Conservation (phyloP, 2,329 filamentous ascomycete species). For the Ascocoryne sarcoides region DNA sequence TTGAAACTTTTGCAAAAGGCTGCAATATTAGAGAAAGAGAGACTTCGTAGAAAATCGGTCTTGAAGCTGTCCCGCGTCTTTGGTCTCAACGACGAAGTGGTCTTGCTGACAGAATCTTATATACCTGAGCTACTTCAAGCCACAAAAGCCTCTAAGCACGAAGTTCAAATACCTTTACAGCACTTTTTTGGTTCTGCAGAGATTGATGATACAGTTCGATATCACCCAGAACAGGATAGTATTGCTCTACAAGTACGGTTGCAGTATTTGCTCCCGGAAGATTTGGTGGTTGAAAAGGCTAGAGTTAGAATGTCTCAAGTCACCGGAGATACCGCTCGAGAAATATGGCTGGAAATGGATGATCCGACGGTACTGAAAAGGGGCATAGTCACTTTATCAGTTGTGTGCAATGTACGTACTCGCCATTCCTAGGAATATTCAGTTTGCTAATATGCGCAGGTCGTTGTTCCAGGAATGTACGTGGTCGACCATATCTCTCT, state of each 20-base stretch:
- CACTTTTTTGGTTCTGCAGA: slow-evolving; percentile 66
- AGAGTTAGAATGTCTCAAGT: slow-evolving; percentile 54
- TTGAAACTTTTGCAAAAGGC: slow-evolving; percentile 66
- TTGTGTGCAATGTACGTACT: slow-evolving; percentile 37
- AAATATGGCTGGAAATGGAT: slow-evolving; percentile 52
- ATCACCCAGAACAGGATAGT: slow-evolving; percentile 64
- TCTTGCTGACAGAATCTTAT: slow-evolving; percentile 19
- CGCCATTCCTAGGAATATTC: not conserved
- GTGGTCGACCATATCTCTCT: slow-evolving; percentile 65
- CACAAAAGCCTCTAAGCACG: slow-evolving; percentile 38
- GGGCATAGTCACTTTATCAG: slow-evolving; percentile 34
- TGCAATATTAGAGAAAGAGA: slow-evolving; percentile 44
- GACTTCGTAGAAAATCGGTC: slow-evolving; percentile 32
- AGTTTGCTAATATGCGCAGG: slow-evolving; percentile 34
- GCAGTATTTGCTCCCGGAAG: slow-evolving; percentile 62
- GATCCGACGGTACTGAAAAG: slow-evolving; percentile 38
- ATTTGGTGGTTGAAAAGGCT: slow-evolving; percentile 56
- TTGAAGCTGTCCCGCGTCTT: slow-evolving; percentile 9
- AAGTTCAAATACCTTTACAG: slow-evolving; percentile 58
- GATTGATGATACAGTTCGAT: slow-evolving; percentile 59
- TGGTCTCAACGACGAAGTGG: slow-evolving; percentile 12
- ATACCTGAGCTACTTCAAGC: slow-evolving; percentile 26
- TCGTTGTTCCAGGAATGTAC: slow-evolving; percentile 63
- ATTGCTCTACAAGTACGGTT: slow-evolving; percentile 63
- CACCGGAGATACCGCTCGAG: slow-evolving; percentile 47